Base-by-base conservation (phyloP, 768 basidiomycete species). In the Tricholoma matsutake region DNA sequence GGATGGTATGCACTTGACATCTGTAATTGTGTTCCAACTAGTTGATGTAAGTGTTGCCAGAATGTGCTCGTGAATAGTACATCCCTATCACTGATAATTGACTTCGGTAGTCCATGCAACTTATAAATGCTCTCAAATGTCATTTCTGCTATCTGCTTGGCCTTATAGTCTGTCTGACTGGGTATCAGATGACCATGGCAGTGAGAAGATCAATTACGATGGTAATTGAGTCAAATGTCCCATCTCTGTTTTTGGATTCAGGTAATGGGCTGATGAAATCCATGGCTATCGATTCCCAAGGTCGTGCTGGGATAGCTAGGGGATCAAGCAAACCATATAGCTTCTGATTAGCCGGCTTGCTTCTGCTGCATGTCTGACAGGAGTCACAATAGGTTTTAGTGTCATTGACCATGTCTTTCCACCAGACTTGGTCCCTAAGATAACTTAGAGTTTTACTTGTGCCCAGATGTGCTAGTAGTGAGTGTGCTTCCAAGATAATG, bases 101-200 rank as follows among this genome's bases (percentile, higher is more conserved):
- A 51, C 31, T 58, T 34, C 1, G 57, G 57, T 64, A 72, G 49
- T 0, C 69, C 60, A 28, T 69, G 69, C 20, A 66, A 29, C 4
- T 41, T 43, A n/a, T 65, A 64, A 1, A 69, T 55, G 0, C 56
- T n/a, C 3, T 63, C 20, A 1, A 66, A 39, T n/a, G 61, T 60
- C 1, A 69, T n/a, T 25, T 60, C 66, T 2, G 68, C 59, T 0
- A 69, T 11, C 14, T 65, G 64, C 4, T 45, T 31, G 9, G 64
- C 64, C 1, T 32, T 52, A 6, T 60, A 57, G 0, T 39, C 52
- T 2, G 63, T 65, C 1, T 43, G 4, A 10, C 58, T 65, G 0
- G 71, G 69, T 2, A 68, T 57, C 9, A 72, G 39, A 28, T 68
- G 3, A 63, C 63, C 37, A 65, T 64, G 8, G 41, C 59, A 29